Evolutionary conservation across 2,329 filamentous ascomycete genomes (phyloP), one percentile per base, ranked within the genome.

Genomic region (Colletotrichum theobromicola): DNA sequence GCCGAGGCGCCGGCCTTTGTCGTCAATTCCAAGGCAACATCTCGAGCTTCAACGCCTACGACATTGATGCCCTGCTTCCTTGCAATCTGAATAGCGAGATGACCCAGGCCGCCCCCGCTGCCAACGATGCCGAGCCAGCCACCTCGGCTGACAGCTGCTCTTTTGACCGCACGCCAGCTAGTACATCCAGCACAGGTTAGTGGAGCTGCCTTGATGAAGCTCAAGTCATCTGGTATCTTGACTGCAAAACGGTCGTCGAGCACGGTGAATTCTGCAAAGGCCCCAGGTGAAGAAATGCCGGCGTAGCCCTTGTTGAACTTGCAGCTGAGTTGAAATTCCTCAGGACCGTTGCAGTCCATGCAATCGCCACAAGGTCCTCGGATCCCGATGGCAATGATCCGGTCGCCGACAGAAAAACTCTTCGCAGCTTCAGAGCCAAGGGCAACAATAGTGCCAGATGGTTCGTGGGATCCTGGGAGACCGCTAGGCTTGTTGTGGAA

Each of bases 61-160:
- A 90, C 87, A 68, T 90, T 88, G 64, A 95, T 85, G 70, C 94
- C 94, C 94, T 96, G 95, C n/a, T 94, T 94, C 83, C 92, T 93
- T 37, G 93, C 94, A 83, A 95, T 96, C 85, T 96, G 94, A 78
- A 92, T 88, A 9, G 93, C 94, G 76, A 95, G 87, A 32, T 80
- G 77, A 30, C 94, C 94, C 50, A 95, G 87, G 70, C 93, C 93
- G 82, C 94, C 94, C 76, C 94, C 94, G 26, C 93, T 94, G 81
- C 94, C 94, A 67, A 94, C 92, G 77, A 95, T 92, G 67, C 93
- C 93, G 26, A 95, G 90, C 58, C 88, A 93, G 82, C 95, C 90
- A 7, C 94, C 94, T 9, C 72, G 21, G 16, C 58, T 35, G 32
- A 89, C 79, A 5, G 79, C 84, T 2, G 86, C 81, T 76, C 85